These are phyloP conservation scores for Acanthochlamys bracteata DNA, from an alignment of 106 monocot genomes.

Conservation along the genomic window DNA sequence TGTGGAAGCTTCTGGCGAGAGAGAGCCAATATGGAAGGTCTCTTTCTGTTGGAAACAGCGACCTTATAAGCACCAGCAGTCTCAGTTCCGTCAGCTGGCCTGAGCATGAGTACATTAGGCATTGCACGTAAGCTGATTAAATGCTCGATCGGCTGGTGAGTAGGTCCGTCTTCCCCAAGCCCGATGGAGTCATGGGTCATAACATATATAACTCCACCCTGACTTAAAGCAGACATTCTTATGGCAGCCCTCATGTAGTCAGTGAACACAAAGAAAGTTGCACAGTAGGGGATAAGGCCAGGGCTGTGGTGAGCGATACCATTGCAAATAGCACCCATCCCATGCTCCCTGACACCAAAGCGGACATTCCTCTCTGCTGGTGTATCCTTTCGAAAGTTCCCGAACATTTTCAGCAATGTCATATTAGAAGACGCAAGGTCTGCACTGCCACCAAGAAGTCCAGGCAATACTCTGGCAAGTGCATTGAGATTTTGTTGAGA, in stretches of 20 bases:
- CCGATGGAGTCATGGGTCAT: conserved; percentile 94
- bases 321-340: conserved; percentile 83
- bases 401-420: conserved; percentile 70
- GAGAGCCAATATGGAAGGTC: conserved; percentile 68
- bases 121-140: conserved; percentile 73
- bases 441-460: conserved; percentile 79
- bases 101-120: conserved; percentile 76
- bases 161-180: conserved; percentile 87
- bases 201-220: conserved; percentile 72
- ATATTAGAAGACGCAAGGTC: conserved; percentile 87
- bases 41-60: conserved; percentile 55
- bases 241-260: conserved; percentile 88
- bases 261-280: conserved; percentile 87
- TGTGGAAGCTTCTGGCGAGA: conserved; percentile 80
- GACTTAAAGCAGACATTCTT: conserved; percentile 60
- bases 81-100: conserved; percentile 78
- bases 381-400: conserved; percentile 71
- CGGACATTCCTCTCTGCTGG: conserved; percentile 75
- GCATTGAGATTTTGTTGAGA: conserved; percentile 79
- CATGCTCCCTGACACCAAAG: conserved; percentile 82
- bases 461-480: conserved; percentile 58
- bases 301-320: conserved; percentile 78
- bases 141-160: conserved; percentile 90
- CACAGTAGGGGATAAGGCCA: conserved; percentile 71
- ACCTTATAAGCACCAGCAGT: conserved; percentile 80